Base-by-base conservation (phyloP, 1,284 basidiomycete genomes). In the Malassezia pachydermatis region DNA sequence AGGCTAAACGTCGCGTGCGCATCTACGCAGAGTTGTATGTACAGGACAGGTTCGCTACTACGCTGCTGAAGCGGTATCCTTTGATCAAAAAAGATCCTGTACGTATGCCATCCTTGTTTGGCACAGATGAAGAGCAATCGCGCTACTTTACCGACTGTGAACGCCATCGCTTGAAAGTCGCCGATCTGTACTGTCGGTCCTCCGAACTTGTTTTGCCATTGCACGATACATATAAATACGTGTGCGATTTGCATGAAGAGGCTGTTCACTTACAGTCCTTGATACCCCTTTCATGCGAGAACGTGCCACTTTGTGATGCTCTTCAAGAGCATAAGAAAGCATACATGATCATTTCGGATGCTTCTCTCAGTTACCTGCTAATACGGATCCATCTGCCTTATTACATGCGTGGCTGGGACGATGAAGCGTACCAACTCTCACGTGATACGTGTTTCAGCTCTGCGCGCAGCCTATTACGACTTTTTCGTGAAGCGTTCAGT, bases 341-440 rank as follows among this genome's bases (percentile, higher is more conserved):
- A 51, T 36, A 58, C 45, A 45, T 45, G 45, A 40, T 40, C 44
- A 39, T 47, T 54, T 35, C 36, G 11, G 10, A 51, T 42, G 24
- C 48, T 10, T 14, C 41, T n/a, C 28, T 56, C 2, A 16, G 47
- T 27, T 53, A 28, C 10, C 39, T 49, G 7, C 24, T 49, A 16
- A 29, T 57, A 16, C 45, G 42, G 5, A 45, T 66, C 30, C 64
- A 66, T 52, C 62, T 64, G 37, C 58, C 51, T n/a, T 66, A 57
- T 50, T 66, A 66, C 46, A 57, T 66, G 16, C 62, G 60, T 36
- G 60, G 62, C 14, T 66, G 64, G 64, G 54, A 58, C 16, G 55
- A 62, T 25, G 46, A 55, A 10, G 50, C 40, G 25, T 64, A 62
- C 51, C 56, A 53, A 27, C 51, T 58, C 24, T 66, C 64, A 17